Evolutionary conservation across 2,329 filamentous ascomycete species (phyloP), one percentile per base, ranked within the genome.

Genomic region (Alternaria tenuissima): DNA sequence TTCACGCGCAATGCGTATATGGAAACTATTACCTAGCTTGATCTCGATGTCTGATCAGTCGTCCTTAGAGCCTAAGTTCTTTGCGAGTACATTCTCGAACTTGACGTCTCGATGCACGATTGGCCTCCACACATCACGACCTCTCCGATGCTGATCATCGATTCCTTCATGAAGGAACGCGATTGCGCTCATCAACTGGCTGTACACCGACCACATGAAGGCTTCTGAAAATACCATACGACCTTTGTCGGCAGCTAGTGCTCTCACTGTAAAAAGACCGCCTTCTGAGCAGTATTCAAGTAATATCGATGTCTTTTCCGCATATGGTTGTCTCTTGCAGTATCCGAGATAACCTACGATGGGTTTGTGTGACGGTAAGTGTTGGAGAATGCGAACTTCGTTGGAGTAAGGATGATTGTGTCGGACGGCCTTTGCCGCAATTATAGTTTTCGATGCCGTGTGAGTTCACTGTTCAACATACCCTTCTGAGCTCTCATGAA

Each of bases 51-150:
- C 32, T 0, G 65, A 63, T 30, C 34, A 60, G 43, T 69, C 59
- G 5, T 46, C 34, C 24, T 59, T 65, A 12, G 12, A 7, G 5
- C 63, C 66, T 7, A 69, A 16, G 16, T 20, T 53, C 30, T 57
- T 49, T 24, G 97, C 81, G 7, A 98, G 81, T 28, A 98, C 96
- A 70, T 97, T 97, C 75, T 97, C 93, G 0, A 92, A 91, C 78
- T 97, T 97, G 79, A 98, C 96, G 71, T 98, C 94, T 57, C 94
- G 89, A 77, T 98, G 95, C 9, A 97, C 92, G 75, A 98, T 94
- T 76, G 96, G 93, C 74, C 92, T 89, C 74, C 91, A 90, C 81
- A 96, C 9, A 39, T 63, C 44, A 26, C 26, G 42, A 22, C 58
- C 54, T 1, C 20, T 24, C 2, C 52, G 41, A 6, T 49, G 16